These are phyloP conservation scores for Euphorbia schlechtendalii DNA, from an alignment of 441 rosid genomes.

Conservation along the genomic window DNA sequence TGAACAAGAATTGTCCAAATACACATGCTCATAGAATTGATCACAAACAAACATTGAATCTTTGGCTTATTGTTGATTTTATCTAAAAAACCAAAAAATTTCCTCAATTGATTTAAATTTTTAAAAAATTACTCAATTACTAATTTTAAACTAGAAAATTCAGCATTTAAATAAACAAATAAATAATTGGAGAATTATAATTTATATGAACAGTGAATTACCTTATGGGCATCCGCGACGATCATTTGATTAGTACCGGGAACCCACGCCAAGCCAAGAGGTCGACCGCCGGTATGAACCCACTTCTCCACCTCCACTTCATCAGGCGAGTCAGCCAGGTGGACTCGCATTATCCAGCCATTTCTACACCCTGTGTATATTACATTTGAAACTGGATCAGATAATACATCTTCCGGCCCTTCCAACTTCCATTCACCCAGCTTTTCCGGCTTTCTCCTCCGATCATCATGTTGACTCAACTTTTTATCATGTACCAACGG, in stretches of 20 bases:
- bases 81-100: too few species aligned
- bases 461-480: not conserved
- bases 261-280: slow-evolving; percentile 66
- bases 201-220: slow-evolving; percentile 6
- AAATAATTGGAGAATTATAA: not conserved
- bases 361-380: slow-evolving; percentile 54
- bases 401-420: slow-evolving; percentile 52
- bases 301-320: slow-evolving; percentile 46
- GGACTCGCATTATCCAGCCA: slow-evolving; percentile 66
- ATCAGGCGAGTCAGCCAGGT: slow-evolving; percentile 24
- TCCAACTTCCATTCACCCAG: slow-evolving; percentile 34
- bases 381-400: slow-evolving; percentile 26
- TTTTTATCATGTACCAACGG: slow-evolving; percentile 34
- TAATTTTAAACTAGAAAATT: too few species aligned
- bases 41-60: too few species aligned
- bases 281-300: slow-evolving; percentile 76
- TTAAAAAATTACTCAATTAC: too few species aligned
- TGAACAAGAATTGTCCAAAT: too few species aligned
- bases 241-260: slow-evolving; percentile 25
- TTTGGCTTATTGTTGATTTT: too few species aligned
- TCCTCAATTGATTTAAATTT: too few species aligned
- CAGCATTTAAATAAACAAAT: too few species aligned
- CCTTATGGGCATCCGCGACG: slow-evolving; percentile 66
- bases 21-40: too few species aligned
- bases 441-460: slow-evolving; percentile 19